These are phyloP conservation scores for Didymella segeticola DNA, from an alignment of 2,329 filamentous ascomycete species.

Conservation along the genomic window DNA sequence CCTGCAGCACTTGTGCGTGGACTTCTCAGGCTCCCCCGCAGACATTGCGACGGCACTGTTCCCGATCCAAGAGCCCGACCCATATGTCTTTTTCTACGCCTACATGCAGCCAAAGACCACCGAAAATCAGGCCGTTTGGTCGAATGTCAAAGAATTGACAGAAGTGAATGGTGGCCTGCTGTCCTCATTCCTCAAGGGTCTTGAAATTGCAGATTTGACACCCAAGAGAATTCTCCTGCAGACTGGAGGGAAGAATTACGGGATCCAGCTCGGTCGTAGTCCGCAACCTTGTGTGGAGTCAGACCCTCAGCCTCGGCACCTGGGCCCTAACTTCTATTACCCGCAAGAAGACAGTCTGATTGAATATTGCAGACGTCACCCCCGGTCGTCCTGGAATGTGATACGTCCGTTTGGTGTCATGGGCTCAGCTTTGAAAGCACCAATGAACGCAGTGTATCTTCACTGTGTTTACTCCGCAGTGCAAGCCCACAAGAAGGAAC, in stretches of 20 bases:
- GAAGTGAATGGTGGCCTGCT: background rate
- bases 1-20: background rate
- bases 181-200: background rate
- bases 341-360: background rate
- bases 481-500: conserved; percentile 19
- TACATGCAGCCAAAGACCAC: conserved; percentile 1
- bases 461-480: conserved; percentile 19
- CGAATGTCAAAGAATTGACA: background rate
- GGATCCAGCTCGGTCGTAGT: background rate
- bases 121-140: background rate
- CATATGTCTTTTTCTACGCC: conserved; percentile 2
- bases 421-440: conserved; percentile 7
- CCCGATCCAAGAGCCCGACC: background rate
- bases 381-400: conserved; percentile 10
- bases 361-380: conserved; percentile 1
- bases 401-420: conserved; percentile 8
- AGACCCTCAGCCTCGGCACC: conserved; percentile 1
- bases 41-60: background rate
- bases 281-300: background rate
- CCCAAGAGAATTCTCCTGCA: background rate
- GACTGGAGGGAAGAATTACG: conserved; percentile 1
- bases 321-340: background rate
- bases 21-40: background rate
- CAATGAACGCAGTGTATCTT: conserved; percentile 8
- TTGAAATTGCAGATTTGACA: background rate